A percentile compares a stretch with the other conserved stretches of the same genome.
These are phyloP conservation scores for Cyberlindnera xishuangbannaensis DNA, from an alignment of 805 yeast genomes.

Conservation along the genomic window DNA sequence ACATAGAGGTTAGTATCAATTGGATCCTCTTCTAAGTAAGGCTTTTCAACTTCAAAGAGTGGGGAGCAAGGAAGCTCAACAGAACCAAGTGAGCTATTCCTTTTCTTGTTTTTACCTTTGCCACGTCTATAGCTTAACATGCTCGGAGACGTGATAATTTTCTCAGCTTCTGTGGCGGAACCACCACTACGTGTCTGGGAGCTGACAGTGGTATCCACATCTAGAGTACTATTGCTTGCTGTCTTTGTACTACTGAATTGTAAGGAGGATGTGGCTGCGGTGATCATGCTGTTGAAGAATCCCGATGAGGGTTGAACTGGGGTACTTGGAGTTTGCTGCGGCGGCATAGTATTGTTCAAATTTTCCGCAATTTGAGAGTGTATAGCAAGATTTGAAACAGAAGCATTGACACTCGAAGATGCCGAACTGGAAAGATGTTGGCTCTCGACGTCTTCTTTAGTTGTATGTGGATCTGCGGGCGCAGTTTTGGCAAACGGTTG, in stretches of 20 bases:
- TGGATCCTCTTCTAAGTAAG: slow-evolving; percentile 2
- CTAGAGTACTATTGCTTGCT: not conserved
- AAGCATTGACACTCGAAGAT: slow-evolving; percentile 20
- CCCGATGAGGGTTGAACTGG: slow-evolving; percentile 14
- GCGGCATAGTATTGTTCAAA: slow-evolving; percentile 1
- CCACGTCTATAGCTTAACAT: slow-evolving; percentile 23
- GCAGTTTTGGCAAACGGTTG: slow-evolving; percentile 29
- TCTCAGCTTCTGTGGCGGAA: slow-evolving; percentile 1
- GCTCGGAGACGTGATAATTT: slow-evolving; percentile 17
- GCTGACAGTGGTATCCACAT: slow-evolving; percentile 1
- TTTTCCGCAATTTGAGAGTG: not conserved
- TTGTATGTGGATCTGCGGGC: slow-evolving; percentile 49
- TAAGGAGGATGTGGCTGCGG: slow-evolving; percentile 10
- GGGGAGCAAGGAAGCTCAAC: slow-evolving; percentile 18
- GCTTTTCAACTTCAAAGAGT: slow-evolving; percentile 8
- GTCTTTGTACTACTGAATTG: slow-evolving; percentile 8
- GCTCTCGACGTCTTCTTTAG: slow-evolving; percentile 42
- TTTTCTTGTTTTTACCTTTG: slow-evolving; percentile 7
- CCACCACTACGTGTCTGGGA: not conserved
- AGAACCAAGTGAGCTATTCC: slow-evolving; percentile 19
- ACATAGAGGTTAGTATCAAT: slow-evolving; percentile 40
- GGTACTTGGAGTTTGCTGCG: slow-evolving; percentile 14
- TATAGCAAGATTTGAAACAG: slow-evolving; percentile 12
- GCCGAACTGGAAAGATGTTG: slow-evolving; percentile 8
- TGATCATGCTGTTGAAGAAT: slow-evolving; percentile 21